Evolutionary conservation across 1,284 basidiomycete genomes (phyloP).

Genomic region (Sporisorium graminicola): DNA sequence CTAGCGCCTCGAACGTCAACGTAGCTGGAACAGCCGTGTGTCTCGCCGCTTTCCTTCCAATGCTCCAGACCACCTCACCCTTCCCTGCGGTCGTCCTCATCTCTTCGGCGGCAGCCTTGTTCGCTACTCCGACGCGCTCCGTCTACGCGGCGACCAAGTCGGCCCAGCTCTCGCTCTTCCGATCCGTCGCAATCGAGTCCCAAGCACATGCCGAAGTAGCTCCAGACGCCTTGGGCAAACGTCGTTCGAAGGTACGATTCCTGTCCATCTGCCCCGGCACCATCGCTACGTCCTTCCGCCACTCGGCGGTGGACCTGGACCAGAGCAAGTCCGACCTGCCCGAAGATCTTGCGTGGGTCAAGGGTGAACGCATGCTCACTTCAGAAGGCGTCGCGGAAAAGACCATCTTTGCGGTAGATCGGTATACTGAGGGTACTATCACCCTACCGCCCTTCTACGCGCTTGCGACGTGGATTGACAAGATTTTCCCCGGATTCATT

Average conservation of each 20-base stretch:
- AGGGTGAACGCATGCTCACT: conserved; percentile 52
- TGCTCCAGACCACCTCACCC: conserved; percentile 78
- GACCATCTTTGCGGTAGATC: conserved; percentile 55
- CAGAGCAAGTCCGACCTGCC: conserved; percentile 27
- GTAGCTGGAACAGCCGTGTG: conserved; percentile 72
- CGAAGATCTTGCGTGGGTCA: conserved; percentile 45
- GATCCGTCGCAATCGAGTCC: conserved; percentile 80
- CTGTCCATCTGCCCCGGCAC: conserved; percentile 64
- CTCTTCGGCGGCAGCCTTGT: conserved; percentile 82
- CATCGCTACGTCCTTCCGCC: conserved; percentile 62
- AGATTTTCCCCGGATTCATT: conserved; percentile 38
- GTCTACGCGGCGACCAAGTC: conserved; percentile 88
- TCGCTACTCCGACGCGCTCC: conserved; percentile 86
- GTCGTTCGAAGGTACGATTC: conserved; percentile 55
- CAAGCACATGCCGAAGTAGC: conserved; percentile 66
- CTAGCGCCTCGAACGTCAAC: conserved; percentile 70
- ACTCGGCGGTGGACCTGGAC: conserved; percentile 58
- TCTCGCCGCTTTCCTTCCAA: conserved; percentile 75
- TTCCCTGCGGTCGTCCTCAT: conserved; percentile 83
- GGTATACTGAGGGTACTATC: conserved; percentile 40
- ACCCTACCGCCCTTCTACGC: conserved; percentile 51
- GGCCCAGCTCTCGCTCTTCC: conserved; percentile 82
- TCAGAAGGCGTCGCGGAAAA: conserved; percentile 43
- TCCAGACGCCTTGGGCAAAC: neutral
- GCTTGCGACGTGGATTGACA: conserved; percentile 42